Evolutionary conservation across 2,329 filamentous ascomycete genomes (phyloP).

Genomic region (Trichoderma sp.): DNA sequence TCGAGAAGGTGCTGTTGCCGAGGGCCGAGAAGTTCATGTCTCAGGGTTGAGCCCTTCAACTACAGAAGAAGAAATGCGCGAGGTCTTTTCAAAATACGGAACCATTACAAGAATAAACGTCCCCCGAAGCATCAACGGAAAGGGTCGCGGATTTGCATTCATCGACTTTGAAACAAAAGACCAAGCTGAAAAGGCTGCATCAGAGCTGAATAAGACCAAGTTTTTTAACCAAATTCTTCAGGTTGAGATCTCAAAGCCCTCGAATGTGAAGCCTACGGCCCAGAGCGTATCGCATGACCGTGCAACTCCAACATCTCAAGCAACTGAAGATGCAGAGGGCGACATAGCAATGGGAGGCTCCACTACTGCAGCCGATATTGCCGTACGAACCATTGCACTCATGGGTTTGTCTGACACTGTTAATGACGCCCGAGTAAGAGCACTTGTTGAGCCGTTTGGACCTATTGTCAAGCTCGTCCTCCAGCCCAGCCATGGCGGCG

Average conservation of each 20-base stretch:
- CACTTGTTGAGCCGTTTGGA: conserved; percentile 71
- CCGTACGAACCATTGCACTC: conserved; percentile 74
- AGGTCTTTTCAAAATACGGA: conserved; percentile 75
- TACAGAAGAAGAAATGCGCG: conserved; percentile 68
- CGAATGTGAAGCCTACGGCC: conserved; percentile 58
- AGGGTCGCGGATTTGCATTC: conserved; percentile 77
- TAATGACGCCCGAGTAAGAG: conserved; percentile 79
- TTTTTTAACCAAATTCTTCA: conserved; percentile 68
- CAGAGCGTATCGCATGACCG: conserved; percentile 43
- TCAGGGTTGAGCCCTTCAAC: conserved; percentile 65
- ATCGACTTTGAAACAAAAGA: conserved; percentile 73
- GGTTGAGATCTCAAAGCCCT: conserved; percentile 62
- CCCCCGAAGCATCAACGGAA: conserved; percentile 66
- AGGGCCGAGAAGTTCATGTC: conserved; percentile 83
- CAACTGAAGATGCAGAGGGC: conserved; percentile 40
- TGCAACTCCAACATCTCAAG: conserved; percentile 39
- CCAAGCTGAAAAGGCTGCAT: conserved; percentile 65
- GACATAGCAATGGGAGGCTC: conserved; percentile 45
- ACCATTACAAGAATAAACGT: conserved; percentile 72
- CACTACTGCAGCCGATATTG: conserved; percentile 49
- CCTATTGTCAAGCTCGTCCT: conserved; percentile 74
- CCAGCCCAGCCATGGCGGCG: conserved; percentile 79
- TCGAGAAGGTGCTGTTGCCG: conserved; percentile 77
- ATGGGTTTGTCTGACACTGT: conserved; percentile 90
- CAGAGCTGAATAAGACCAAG: conserved; percentile 69